These are phyloP conservation scores for carrot (Daucus carota) DNA, from an alignment of 129 eudicot genomes.

Conservation along the genomic window DNA sequence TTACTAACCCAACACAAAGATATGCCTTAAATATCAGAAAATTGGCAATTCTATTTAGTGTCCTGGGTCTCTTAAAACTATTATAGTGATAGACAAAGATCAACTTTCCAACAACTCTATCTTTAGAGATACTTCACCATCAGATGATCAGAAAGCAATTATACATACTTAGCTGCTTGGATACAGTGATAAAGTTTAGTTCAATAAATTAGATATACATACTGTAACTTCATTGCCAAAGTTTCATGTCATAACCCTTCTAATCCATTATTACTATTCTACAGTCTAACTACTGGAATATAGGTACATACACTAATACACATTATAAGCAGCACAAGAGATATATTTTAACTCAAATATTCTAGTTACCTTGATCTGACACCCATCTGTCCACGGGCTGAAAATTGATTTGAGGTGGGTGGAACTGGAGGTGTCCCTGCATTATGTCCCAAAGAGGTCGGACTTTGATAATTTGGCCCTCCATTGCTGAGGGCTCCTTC, in stretches of 20 bases:
- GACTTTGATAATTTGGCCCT: constrained; percentile 41
- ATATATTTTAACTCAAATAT: neutral
- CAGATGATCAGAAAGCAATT: too few species aligned
- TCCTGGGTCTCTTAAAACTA: neutral
- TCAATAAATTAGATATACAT: neutral
- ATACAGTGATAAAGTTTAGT: neutral
- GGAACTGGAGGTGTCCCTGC: constrained; percentile 84
- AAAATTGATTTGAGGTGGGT: constrained; percentile 70
- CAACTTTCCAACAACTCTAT: neutral
- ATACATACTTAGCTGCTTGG: neutral
- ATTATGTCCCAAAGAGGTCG: constrained; percentile 40
- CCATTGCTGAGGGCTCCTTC: constrained; percentile 49
- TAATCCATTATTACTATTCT: neutral
- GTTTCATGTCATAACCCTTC: neutral
- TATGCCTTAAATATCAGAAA: neutral
- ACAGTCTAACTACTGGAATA: neutral
- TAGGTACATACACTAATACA: neutral
- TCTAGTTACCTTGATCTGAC: constrained; percentile 67
- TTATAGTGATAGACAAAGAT: neutral
- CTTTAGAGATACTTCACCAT: too few species aligned
- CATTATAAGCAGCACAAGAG: neutral
- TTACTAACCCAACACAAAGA: neutral
- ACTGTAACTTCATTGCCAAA: neutral
- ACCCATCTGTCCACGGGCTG: constrained; percentile 86
- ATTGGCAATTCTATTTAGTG: neutral